Conservation (phyloP, 2,329 filamentous ascomycete species). For the Cucurbitaria berberidis region DNA sequence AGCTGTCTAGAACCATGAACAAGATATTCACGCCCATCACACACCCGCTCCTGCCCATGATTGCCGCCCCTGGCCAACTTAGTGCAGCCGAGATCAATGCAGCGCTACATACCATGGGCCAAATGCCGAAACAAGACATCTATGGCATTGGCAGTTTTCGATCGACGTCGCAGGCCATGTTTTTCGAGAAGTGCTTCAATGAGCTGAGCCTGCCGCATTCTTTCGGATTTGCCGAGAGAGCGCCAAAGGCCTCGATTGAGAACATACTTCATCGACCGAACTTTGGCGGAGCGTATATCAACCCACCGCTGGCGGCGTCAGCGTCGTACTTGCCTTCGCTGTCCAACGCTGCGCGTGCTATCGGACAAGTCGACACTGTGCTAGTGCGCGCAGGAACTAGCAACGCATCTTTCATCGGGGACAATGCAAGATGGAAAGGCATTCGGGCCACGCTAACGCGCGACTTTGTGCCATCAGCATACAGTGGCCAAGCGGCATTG, state of each 20-base stretch:
- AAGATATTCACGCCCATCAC: slow-evolving; percentile 89
- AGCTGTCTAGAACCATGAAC: slow-evolving; percentile 82
- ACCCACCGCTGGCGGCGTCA: slow-evolving; percentile 67
- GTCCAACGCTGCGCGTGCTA: slow-evolving; percentile 77
- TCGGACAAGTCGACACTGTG: slow-evolving; percentile 83
- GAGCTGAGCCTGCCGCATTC: slow-evolving; percentile 82
- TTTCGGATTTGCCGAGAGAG: slow-evolving; percentile 75
- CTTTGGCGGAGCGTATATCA: slow-evolving; percentile 83
- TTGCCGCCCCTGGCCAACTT: slow-evolving; percentile 84
- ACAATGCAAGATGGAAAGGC: slow-evolving; percentile 86
- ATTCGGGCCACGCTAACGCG: slow-evolving; percentile 81
- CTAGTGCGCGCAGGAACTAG: slow-evolving; percentile 62
- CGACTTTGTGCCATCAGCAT: slow-evolving; percentile 83
- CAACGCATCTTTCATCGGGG: slow-evolving; percentile 65
- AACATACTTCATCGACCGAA: slow-evolving; percentile 73
- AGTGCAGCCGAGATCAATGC: slow-evolving; percentile 85
- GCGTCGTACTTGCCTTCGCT: slow-evolving; percentile 66
- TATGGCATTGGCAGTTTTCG: slow-evolving; percentile 78
- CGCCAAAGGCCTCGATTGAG: slow-evolving; percentile 71
- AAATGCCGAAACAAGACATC: slow-evolving; percentile 78
- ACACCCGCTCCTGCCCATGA: slow-evolving; percentile 80
- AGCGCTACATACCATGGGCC: slow-evolving; percentile 77
- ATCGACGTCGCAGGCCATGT: slow-evolving; percentile 78
- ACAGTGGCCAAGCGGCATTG: slow-evolving; percentile 75
- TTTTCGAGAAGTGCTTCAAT: slow-evolving; percentile 73